Evolutionary conservation across 1,284 basidiomycete genomes (phyloP).

Genomic region (Ustilago hordei): DNA sequence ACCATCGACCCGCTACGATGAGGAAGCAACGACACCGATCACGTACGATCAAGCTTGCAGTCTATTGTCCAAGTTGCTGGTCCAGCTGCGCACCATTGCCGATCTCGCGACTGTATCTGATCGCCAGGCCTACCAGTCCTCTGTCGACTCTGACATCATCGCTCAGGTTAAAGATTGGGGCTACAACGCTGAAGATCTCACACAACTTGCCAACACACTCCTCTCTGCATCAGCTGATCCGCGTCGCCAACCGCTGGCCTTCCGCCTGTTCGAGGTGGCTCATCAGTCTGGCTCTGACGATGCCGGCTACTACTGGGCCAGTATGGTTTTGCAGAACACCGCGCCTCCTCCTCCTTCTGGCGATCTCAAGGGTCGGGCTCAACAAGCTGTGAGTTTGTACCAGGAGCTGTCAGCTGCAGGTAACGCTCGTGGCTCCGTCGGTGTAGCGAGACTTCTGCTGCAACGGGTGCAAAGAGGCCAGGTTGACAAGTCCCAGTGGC

Average conservation of each 20-base stretch:
- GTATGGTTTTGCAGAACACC: constrained; percentile 58
- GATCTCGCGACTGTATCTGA: constrained; percentile 25
- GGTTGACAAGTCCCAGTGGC: constrained; percentile 33
- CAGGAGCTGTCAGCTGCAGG: constrained; percentile 51
- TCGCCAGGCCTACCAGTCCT: constrained; percentile 31
- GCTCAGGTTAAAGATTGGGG: constrained; percentile 9
- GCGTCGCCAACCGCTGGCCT: constrained; percentile 47
- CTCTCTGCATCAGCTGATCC: constrained; percentile 40
- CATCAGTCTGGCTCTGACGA: constrained; percentile 50
- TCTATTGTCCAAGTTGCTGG: constrained; percentile 30
- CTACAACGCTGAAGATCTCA: constrained; percentile 19
- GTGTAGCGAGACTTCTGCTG: constrained; percentile 53
- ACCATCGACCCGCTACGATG: constrained; percentile 24
- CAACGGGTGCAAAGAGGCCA: constrained; percentile 36
- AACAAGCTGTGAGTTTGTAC: constrained; percentile 50
- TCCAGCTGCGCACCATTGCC: constrained; percentile 42
- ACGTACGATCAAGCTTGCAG: constrained; percentile 27
- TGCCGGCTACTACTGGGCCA: constrained; percentile 60
- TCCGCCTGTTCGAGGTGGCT: constrained; percentile 41
- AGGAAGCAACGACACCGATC: constrained; percentile 11
- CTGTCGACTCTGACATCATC: constrained; percentile 35
- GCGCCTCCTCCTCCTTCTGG: constrained; percentile 35
- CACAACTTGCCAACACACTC: constrained; percentile 34
- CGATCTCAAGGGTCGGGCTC: constrained; percentile 19
- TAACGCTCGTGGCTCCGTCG: constrained; percentile 51